Evolutionary conservation across 2,329 filamentous ascomycete genomes (phyloP).

Genomic region (Cucurbitaria berberidis): DNA sequence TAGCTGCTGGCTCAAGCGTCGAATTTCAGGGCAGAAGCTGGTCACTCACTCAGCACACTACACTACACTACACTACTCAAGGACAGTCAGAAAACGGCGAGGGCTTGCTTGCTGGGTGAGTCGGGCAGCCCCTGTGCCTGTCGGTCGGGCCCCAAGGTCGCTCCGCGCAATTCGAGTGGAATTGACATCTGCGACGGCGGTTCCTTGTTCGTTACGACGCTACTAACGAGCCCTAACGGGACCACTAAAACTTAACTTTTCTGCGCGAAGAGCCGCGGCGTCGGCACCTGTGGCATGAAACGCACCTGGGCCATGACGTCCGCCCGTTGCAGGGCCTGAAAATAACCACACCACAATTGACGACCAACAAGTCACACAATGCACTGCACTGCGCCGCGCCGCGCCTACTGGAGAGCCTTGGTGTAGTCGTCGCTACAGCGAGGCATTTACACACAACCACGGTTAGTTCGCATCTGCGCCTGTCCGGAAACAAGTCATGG

Average conservation of each 20-base stretch:
- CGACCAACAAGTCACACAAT: too few relatives aligned
- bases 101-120: background rate
- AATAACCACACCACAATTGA: conserved; percentile 22
- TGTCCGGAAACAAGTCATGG: conserved; percentile 1
- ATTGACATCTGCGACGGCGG: background rate
- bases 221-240: conserved; percentile 9
- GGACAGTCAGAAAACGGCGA: too few relatives aligned
- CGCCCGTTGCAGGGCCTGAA: conserved; percentile 19
- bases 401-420: too few relatives aligned
- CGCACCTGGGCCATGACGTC: conserved; percentile 28
- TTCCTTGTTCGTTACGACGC: conserved; percentile 17
- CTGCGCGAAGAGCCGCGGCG: background rate
- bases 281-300: conserved; percentile 17
- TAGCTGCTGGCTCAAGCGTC: too few relatives aligned
- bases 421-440: conserved; percentile 8
- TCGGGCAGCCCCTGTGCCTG: conserved; percentile 7
- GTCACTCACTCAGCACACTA: too few relatives aligned
- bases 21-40: too few relatives aligned
- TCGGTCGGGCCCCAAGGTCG: conserved; percentile 19
- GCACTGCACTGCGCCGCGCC: conserved; percentile 21
- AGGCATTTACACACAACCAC: background rate
- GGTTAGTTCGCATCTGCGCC: background rate
- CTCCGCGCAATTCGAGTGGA: conserved; percentile 21
- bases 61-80: too few relatives aligned
- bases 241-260: background rate